Conservation (phyloP, 2,329 filamentous ascomycete genomes). For the Didymella arachidicola region DNA sequence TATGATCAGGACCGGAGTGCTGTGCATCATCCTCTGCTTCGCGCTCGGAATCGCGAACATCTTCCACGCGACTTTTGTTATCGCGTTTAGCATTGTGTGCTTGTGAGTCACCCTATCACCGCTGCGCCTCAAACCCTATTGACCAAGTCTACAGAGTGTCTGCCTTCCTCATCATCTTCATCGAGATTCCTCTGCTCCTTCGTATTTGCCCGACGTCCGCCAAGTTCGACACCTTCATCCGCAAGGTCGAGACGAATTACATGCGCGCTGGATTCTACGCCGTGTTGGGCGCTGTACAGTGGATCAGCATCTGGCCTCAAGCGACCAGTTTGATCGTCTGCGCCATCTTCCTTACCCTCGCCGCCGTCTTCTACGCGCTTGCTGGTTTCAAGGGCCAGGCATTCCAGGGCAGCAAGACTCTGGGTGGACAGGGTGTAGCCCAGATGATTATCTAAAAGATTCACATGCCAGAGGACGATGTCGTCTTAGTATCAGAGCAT, state of each 20-base stretch:
- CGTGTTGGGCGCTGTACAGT: conserved; percentile 83
- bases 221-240: conserved; percentile 87
- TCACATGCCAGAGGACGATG: background rate
- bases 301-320: conserved; percentile 73
- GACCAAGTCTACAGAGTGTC: conserved; percentile 49
- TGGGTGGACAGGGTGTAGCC: conserved; percentile 90
- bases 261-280: conserved; percentile 90
- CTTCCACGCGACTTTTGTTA: conserved; percentile 65
- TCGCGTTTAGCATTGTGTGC: conserved; percentile 66
- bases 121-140: conserved; percentile 3
- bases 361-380: conserved; percentile 79
- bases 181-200: conserved; percentile 87
- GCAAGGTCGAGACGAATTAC: conserved; percentile 93
- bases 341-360: conserved; percentile 79
- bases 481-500: background rate
- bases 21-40: conserved; percentile 71
- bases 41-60: conserved; percentile 74
- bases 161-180: conserved; percentile 60
- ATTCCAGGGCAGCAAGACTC: conserved; percentile 92
- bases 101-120: conserved; percentile 48
- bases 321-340: conserved; percentile 83
- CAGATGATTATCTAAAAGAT: conserved; percentile 84
- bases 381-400: conserved; percentile 83
- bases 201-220: conserved; percentile 96
- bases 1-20: conserved; percentile 59